Percentiles rank a stretch among this genome's conserved stretches.
Evolutionary conservation across 169 alveolate genomes (phyloP).

Genomic region (Plasmodium inui): DNA sequence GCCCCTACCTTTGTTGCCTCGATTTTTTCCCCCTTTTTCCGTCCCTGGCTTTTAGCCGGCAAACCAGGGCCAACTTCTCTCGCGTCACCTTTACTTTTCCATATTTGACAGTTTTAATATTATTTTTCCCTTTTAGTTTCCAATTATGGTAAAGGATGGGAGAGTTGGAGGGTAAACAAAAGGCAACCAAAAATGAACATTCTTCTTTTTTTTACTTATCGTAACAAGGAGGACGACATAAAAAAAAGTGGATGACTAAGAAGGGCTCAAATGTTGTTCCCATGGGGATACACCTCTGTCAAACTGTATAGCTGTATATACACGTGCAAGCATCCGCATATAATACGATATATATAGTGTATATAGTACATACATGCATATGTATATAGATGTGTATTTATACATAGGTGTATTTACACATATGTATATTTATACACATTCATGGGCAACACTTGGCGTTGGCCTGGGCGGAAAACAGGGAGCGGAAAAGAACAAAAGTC

Average conservation of each 20-base stretch:
- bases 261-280: background rate
- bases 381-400: background rate
- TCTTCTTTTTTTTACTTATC: constrained; percentile 4
- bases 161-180: background rate
- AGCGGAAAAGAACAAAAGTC: background rate
- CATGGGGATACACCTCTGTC: background rate
- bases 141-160: background rate
- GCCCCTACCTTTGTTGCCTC: background rate
- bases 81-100: background rate
- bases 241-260: background rate
- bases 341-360: background rate
- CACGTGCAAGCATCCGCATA: background rate
- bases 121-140: background rate
- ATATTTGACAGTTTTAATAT: too few relatives aligned
- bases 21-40: background rate
- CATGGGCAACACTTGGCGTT: background rate
- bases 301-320: background rate
- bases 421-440: background rate
- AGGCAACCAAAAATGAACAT: background rate
- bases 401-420: background rate
- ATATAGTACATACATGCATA: background rate
- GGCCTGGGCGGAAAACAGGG: background rate
- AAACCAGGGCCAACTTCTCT: background rate
- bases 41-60: background rate
- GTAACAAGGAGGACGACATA: background rate